These are phyloP conservation scores for Agaricales sp. DNA, from an alignment of 1,284 basidiomycete genomes.

Conservation along the genomic window DNA sequence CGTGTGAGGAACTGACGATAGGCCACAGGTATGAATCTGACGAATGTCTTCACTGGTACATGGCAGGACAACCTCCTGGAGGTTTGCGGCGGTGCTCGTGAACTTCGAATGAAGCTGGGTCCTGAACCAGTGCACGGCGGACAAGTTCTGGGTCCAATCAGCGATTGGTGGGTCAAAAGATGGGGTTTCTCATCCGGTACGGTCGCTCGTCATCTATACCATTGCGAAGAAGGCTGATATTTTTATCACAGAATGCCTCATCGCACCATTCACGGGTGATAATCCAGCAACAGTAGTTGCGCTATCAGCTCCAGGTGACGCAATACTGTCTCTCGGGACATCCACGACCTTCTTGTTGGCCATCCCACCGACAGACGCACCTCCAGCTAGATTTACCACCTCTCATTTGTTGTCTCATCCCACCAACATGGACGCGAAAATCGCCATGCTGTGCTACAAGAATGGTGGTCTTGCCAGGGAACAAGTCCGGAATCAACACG, in stretches of 20 bases:
- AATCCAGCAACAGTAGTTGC: constrained; percentile 85
- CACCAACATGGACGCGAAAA: constrained; percentile 45
- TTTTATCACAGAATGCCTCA: constrained; percentile 49
- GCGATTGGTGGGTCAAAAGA: constrained; percentile 61
- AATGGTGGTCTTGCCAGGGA: constrained; percentile 80
- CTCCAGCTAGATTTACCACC: constrained; percentile 62
- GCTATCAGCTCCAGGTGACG: constrained; percentile 74
- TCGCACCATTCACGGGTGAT: constrained; percentile 86
- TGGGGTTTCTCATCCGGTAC: constrained; percentile 69
- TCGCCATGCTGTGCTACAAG: constrained; percentile 79
- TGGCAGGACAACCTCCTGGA: constrained; percentile 58
- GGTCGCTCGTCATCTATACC: constrained; percentile 9
- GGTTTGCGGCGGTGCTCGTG: constrained; percentile 52
- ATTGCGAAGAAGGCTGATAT: constrained; percentile 4
- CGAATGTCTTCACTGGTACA: constrained; percentile 59
- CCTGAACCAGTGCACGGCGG: constrained; percentile 72
- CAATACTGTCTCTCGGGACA: constrained; percentile 84
- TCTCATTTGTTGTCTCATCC: constrained; percentile 70
- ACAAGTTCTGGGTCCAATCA: constrained; percentile 54
- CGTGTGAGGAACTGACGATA: no score
- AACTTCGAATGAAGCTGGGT: constrained; percentile 66
- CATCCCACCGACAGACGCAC: constrained; percentile 45
- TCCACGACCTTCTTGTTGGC: constrained; percentile 84
- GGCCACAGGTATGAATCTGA: constrained; percentile 65
- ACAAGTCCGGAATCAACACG: constrained; percentile 65